Percentiles rank a stretch among this genome's conserved stretches.
phyloP scores from a whole-genome alignment of 495 filamentous ascomycete species.

The Trichoderma erinaceum region DNA sequence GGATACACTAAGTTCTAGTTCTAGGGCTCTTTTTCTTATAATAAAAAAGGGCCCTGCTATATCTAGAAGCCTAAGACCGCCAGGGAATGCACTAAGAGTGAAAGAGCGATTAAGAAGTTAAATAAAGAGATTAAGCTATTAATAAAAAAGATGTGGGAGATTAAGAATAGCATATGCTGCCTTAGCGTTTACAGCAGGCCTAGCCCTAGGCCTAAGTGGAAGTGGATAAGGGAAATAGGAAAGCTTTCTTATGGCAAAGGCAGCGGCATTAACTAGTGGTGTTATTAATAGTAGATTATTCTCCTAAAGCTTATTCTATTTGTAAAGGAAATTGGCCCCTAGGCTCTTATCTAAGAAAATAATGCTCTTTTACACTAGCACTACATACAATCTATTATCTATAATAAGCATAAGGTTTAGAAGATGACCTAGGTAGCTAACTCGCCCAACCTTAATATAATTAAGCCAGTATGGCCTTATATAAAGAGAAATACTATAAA shows the following conservation, averaged over 20 bases:
- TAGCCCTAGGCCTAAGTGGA: constrained; percentile 21
- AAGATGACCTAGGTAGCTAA: constrained; percentile 27
- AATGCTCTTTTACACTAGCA: constrained; percentile 24
- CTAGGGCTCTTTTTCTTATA: constrained; percentile 31
- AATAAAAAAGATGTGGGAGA: constrained; percentile 17
- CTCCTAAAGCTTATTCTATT: constrained; percentile 31
- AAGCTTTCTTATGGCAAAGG: constrained; percentile 22
- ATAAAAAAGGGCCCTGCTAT: constrained; percentile 32
- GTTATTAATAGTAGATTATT: constrained; percentile 24
- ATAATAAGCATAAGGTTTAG: constrained; percentile 19
- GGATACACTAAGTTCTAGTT: constrained; percentile 34
- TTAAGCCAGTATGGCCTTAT: constrained; percentile 28
- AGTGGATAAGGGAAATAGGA: constrained; percentile 21
- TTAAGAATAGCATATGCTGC: constrained; percentile 18
- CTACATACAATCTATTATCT: constrained; percentile 22
- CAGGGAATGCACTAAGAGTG: constrained; percentile 19
- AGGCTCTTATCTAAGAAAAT: constrained; percentile 26
- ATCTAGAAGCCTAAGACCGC: constrained; percentile 25
- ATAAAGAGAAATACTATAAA: constrained; percentile 30
- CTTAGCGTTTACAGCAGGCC: background rate
- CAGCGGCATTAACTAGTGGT: constrained; percentile 21
- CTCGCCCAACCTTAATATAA: constrained; percentile 31
- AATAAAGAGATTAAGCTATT: constrained; percentile 22
- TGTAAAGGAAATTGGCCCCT: constrained; percentile 22
- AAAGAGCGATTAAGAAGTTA: constrained; percentile 19